phyloP scores from a whole-genome alignment of 176 grass and related monocot species.

The Zizania latifolia region DNA sequence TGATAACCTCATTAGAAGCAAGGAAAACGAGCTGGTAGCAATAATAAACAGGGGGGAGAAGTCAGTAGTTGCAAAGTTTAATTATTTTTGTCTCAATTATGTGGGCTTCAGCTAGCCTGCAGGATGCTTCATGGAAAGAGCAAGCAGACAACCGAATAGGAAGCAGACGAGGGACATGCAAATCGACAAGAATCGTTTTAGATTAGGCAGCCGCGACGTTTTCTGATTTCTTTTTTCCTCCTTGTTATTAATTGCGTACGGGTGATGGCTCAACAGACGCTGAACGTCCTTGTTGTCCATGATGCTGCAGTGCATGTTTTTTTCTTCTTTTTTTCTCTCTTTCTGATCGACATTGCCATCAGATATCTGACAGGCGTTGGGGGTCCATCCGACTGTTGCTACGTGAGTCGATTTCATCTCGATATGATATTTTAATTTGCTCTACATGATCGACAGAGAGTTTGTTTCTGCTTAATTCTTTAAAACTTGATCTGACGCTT shows the following conservation, averaged over 20 bases:
- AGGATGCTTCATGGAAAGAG: constrained; percentile 16
- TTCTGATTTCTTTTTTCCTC: not conserved
- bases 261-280: constrained; percentile 18
- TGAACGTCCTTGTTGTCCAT: constrained; percentile 11
- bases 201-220: not conserved
- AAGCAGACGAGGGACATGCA: constrained; percentile 16
- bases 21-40: too few relatives aligned
- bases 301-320: not conserved
- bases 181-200: constrained; percentile 20
- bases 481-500: too few relatives aligned
- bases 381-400: not conserved
- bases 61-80: not conserved
- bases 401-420: not conserved
- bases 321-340: not conserved
- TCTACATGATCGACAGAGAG: too few relatives aligned
- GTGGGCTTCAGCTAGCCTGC: too few relatives aligned
- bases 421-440: not conserved
- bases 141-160: not conserved
- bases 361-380: constrained; percentile 22
- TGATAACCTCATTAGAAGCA: not conserved
- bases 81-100: not conserved
- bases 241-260: not conserved
- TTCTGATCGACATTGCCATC: constrained; percentile 6
- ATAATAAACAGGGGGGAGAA: not conserved
- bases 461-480: not conserved